Base-by-base conservation (phyloP, 768 basidiomycete species). In the Macrolepiota albuminosa region DNA sequence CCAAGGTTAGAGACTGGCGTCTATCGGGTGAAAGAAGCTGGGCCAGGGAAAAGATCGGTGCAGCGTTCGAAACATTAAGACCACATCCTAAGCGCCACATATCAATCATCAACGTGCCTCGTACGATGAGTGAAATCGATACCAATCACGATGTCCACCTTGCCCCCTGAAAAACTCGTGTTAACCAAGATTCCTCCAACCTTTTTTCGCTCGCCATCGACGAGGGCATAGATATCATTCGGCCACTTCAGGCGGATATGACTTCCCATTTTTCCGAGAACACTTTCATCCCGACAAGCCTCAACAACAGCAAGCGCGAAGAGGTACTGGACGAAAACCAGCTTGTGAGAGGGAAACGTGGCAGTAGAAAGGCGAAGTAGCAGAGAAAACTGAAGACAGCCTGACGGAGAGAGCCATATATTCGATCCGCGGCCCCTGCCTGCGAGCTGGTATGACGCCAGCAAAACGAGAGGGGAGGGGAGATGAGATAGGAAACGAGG, bases 291-390 rank as follows among this genome's bases (percentile, higher is more conserved):
- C 52, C 87, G 81, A 64, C 91, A 92, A 1, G 89, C 94, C 64
- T 95, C 89, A 18, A 87, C 84, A n/a, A 98, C 87, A 1, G 95
- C 94, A 43, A 98, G 76, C 0, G 89, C 89, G 62, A 90, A 91
- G 4, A 99, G 81, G 70, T 99, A 98, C 68, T 99, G 97, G 10
- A 95, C 73, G 69, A 98, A 97, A 29, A 98, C 94, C 40, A 98
- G 80, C 59, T 86, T 87, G 24, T 77, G 75, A 0, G 84, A 75
- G 3, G 85, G 84, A 64, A 88, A 72, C 2, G 69, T 64, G 1
- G 76, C 64, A 3, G 85, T 75, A 0, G 84, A 74, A 1, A 88
- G 73, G 6, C 89, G 85, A 16, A 91, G 76, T 47, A 90, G 78
- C 45, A 93, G 67, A 11, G 93, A 95, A 70, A 95, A 88, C 60